Evolutionary conservation across 768 basidiomycete species (phyloP), one percentile per base, ranked within the genome.

Genomic region (Hirschioporus abietinus): DNA sequence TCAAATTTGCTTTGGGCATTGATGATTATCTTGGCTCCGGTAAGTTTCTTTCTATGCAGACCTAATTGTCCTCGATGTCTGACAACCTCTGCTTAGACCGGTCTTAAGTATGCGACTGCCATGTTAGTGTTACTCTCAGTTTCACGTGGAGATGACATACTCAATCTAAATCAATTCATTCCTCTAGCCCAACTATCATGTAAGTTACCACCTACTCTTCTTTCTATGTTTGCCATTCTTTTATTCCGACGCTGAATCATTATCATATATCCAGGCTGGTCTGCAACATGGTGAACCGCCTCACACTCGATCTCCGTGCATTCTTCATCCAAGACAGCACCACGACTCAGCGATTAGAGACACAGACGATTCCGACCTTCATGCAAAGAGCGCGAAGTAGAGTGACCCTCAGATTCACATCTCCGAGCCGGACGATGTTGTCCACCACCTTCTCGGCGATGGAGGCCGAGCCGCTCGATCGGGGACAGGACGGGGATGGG

Each of bases 1-100:
- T 25, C 60, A 15, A 61, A 61, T 15, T 61, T 61, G 23, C 23
- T 61, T 18, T 61, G 60, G 60, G 60, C 60, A 3, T 17, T 61
- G 60, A 25, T 61, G 60, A 61, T 61, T 24, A 25, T 61, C 17
- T 24, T 61, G 2, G 60, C 60, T 17, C 60, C 60, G 15, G 60
- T 61, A 24, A 61, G 60, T 24, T 52, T 10, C 12, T 52, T 3
- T 36, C 7, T 36, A 36, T 52, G 42, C 15, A 3, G 20, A 15
- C 12, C 20, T 15, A 3, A 3, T 10, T 5, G 12, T 20, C 20
- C 42, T 5, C 4, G 30, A 30, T 30, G 30, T 30, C 42, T 52
- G 42, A 52, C 42, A 52, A 12, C 15, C 20, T 52, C 42, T 52
- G 20, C 12, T 5, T 10, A 52, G 42, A 52, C 42, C 20, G 42